Evolutionary conservation across 169 alveolate species (phyloP).

Genomic region (Babesia ovis): DNA sequence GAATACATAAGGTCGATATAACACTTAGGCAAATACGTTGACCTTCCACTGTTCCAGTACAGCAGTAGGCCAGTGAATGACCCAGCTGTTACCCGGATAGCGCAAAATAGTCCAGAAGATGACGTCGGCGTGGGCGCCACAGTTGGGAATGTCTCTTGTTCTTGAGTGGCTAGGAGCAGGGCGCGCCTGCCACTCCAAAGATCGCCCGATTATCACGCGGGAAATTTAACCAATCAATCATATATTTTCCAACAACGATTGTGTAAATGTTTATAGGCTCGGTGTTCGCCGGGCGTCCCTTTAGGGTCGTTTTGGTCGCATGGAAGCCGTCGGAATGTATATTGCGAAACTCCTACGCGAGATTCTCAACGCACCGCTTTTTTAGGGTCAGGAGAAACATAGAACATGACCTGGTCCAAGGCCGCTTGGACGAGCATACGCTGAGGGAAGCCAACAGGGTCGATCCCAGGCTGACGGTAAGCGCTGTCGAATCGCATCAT

Average conservation of each 20-base stretch:
- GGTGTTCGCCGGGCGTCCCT: conserved; percentile 1
- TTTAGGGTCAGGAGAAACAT: conserved; percentile 27
- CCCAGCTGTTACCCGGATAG: conserved; percentile 22
- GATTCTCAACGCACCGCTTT: conserved; percentile 39
- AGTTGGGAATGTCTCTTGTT: background rate
- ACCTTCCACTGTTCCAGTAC: conserved; percentile 56
- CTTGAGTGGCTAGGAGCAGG: background rate
- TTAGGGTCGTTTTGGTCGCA: background rate
- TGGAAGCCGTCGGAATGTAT: background rate
- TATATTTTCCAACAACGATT: no score
- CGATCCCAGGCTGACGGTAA: conserved; percentile 54
- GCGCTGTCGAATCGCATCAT: conserved; percentile 56
- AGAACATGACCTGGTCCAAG: conserved; percentile 31
- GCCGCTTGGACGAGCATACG: conserved; percentile 34
- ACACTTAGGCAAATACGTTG: conserved; percentile 51
- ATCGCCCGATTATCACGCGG: no score
- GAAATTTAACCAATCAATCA: no score
- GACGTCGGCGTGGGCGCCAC: background rate
- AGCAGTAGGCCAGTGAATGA: conserved; percentile 42
- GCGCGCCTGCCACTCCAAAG: conserved; percentile 1
- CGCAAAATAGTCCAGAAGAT: conserved; percentile 5
- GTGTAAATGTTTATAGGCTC: background rate
- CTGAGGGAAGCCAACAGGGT: conserved; percentile 57
- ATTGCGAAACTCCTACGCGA: background rate
- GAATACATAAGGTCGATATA: background rate